Evolutionary conservation across 2,329 filamentous ascomycete genomes (phyloP).

Genomic region (Salinomyces thailandicus): DNA sequence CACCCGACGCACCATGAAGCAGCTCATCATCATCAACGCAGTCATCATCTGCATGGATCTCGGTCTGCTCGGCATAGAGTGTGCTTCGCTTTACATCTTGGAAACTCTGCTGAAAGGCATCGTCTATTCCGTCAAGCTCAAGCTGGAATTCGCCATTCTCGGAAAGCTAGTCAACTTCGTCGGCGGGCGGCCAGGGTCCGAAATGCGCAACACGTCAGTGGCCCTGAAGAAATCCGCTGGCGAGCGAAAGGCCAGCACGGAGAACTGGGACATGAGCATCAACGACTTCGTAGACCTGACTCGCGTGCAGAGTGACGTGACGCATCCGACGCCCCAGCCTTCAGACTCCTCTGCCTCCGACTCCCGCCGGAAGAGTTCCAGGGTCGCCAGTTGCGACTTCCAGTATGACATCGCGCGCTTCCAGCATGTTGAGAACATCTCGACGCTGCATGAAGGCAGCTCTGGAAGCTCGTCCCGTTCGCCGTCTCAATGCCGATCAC

Average conservation of each 20-base stretch:
- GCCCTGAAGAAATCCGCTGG: constrained; percentile 10
- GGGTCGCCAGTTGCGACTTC: not conserved
- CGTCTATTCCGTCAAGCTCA: constrained; percentile 16
- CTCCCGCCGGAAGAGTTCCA: not conserved
- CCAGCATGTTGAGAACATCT: constrained; percentile 9
- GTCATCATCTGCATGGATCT: constrained; percentile 27
- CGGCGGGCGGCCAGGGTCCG: constrained; percentile 7
- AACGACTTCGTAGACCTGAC: constrained; percentile 10
- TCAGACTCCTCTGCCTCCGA: not conserved
- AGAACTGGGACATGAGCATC: constrained; percentile 1
- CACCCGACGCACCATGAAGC: constrained; percentile 21
- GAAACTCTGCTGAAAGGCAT: constrained; percentile 27
- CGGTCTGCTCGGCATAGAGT: constrained; percentile 22
- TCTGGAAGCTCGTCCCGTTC: not conserved
- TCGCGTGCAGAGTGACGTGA: constrained; percentile 4
- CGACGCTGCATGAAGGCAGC: constrained; percentile 3
- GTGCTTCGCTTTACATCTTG: constrained; percentile 17
- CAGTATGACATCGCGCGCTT: constrained; percentile 11
- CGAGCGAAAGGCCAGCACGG: constrained; percentile 3
- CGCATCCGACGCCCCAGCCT: constrained; percentile 1
- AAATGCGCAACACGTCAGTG: constrained; percentile 11
- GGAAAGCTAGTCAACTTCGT: constrained; percentile 14
- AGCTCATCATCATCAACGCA: constrained; percentile 26
- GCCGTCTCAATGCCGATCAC: not conserved
- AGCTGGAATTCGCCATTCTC: constrained; percentile 15